phyloP scores from a whole-genome alignment of 176 grass and related monocot genomes.

The Ananas comosus region DNA sequence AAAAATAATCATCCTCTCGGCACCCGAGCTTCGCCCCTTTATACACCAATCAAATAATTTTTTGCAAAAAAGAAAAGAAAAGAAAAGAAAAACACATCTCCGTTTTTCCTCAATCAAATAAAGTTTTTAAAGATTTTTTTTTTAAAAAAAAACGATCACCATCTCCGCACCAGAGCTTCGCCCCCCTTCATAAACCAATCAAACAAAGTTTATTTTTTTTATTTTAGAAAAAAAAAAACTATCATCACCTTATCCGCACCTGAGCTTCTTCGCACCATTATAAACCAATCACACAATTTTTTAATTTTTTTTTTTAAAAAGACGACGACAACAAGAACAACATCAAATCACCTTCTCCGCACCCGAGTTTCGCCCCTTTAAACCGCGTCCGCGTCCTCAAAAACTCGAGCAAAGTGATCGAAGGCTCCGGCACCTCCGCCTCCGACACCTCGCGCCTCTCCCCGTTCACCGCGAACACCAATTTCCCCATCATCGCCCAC shows the following conservation, averaged over 20 bases:
- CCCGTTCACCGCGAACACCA: conserved; percentile 66
- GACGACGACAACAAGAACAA: background rate
- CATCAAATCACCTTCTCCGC: conserved; percentile 49
- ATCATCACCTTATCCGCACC: too few relatives aligned
- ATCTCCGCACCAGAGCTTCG: background rate
- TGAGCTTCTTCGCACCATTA: too few relatives aligned
- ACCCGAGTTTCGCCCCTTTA: conserved; percentile 60
- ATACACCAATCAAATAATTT: too few relatives aligned
- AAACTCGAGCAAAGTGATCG: conserved; percentile 65
- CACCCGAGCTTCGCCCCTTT: too few relatives aligned
- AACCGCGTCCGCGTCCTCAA: conserved; percentile 53
- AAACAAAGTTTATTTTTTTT: too few relatives aligned
- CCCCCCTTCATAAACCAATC: too few relatives aligned
- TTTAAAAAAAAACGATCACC: background rate
- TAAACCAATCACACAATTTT: background rate
- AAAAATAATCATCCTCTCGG: too few relatives aligned
- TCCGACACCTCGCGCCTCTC: conserved; percentile 35
- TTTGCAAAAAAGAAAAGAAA: too few relatives aligned
- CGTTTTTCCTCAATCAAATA: too few relatives aligned
- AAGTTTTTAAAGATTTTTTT: too few relatives aligned
- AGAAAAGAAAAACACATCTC: too few relatives aligned
- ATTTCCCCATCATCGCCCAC: conserved; percentile 2
- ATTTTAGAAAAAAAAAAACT: too few relatives aligned
- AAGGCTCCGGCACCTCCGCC: conserved; percentile 29
- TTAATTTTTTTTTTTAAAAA: background rate